Evolutionary conservation across 805 yeast genomes (phyloP).

Genomic region (Candida sanyiensis): DNA sequence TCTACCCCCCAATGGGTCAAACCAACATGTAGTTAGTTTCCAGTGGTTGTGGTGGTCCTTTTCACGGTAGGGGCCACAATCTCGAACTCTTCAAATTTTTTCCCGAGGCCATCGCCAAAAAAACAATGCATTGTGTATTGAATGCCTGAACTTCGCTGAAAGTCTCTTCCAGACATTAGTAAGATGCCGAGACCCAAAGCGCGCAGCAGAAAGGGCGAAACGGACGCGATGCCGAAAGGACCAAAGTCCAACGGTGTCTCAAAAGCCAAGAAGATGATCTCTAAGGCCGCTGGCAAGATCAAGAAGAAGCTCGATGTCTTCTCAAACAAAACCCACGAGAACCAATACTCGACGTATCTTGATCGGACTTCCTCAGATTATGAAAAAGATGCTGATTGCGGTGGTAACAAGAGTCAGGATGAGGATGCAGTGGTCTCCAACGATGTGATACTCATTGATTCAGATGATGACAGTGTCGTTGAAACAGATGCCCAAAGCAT

Average conservation of each 20-base stretch:
- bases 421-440: constrained; percentile 2
- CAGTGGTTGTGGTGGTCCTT: too few species aligned
- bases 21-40: too few species aligned
- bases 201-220: background rate
- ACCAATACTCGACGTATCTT: constrained; percentile 15
- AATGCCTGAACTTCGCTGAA: too few species aligned
- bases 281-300: constrained; percentile 13
- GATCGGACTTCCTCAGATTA: constrained; percentile 5
- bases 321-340: constrained; percentile 22
- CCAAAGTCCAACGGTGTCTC: constrained; percentile 2
- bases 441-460: constrained; percentile 9
- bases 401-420: too few species aligned
- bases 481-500: constrained; percentile 6
- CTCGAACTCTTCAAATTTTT: background rate
- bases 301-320: constrained; percentile 20
- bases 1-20: too few species aligned
- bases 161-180: too few species aligned
- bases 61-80: constrained; percentile 1
- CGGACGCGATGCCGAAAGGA: too few species aligned
- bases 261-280: constrained; percentile 11
- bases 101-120: background rate
- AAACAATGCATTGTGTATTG: background rate
- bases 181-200: too few species aligned
- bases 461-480: constrained; percentile 9
- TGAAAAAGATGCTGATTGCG: constrained; percentile 9